Base-by-base conservation (phyloP, 2,329 filamentous ascomycete genomes). In the Seiridium cupressi region DNA sequence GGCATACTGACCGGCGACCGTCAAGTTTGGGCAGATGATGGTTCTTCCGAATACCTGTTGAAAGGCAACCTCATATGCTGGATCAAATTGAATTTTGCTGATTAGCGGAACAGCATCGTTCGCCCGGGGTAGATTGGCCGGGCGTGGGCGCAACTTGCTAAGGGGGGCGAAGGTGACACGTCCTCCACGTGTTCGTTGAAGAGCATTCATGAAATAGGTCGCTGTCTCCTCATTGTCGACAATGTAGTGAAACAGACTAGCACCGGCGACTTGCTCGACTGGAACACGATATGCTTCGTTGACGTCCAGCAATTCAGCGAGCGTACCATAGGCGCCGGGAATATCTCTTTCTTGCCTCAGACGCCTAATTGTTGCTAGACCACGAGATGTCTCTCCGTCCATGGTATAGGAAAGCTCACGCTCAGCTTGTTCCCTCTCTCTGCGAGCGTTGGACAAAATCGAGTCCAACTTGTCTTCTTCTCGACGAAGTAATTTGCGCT, bases 31-130 rank as follows among this genome's bases (percentile, higher is more conserved):
- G 66, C 95, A 98, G 59, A 99, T 90, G 57, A 99, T 92, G 0
- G 92, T 95, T 74, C 92, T 96, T 51, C 93, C 95, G 76, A 99
- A 99, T 0, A 99, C 92, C 72, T 97, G 93, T 70, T 91, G 88
- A 73, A 99, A 95, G 0, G 95, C 95, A 68, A 87, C 89, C 61
- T 96, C 92, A 67, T 89, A 97, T 62, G 79, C 81, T 1, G 82
- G 70, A 56, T 97, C 90, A 70, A 89, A 99, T 54, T 86, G 84
- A 62, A 98, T 84, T 75, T 96, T 97, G 69, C 88, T 89, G 60
- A 97, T 81, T 67, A 99, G 85, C 1, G 93, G 92, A 42, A 97
- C 87, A 2, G 93, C 94, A 74, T 98, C 94, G 64, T 88, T 90
- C 0, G 92, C 91, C 62, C 91, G 89, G 3, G 95, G 94, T 63